Conservation (phyloP, 148 eudicot species). For the Cornus kousa region DNA sequence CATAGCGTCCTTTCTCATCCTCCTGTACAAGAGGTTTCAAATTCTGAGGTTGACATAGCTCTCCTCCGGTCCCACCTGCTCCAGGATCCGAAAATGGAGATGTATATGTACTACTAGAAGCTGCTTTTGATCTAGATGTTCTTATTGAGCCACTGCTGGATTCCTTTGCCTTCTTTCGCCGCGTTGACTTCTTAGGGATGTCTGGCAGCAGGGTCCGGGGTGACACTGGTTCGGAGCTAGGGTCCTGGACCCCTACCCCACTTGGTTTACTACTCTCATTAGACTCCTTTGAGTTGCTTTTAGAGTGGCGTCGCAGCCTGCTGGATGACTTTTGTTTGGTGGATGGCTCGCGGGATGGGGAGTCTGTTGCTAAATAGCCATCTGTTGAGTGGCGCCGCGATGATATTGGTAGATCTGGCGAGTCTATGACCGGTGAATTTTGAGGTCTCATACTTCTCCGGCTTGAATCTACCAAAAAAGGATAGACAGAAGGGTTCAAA, state of each 20-base stretch:
- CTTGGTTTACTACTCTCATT: constrained; percentile 28
- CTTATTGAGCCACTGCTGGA: constrained; percentile 27
- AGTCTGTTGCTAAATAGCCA: constrained; percentile 7
- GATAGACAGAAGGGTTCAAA: not conserved
- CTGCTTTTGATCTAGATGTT: constrained; percentile 21
- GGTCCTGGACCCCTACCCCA: constrained; percentile 2
- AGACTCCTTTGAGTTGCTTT: constrained; percentile 3
- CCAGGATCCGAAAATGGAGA: constrained; percentile 21
- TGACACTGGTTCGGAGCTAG: constrained; percentile 12
- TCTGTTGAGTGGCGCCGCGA: constrained; percentile 22
- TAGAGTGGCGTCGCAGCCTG: constrained; percentile 30
- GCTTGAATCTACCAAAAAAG: constrained; percentile 3
- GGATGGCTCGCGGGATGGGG: constrained; percentile 28
- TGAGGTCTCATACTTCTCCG: constrained; percentile 3
- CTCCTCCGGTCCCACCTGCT: not conserved
- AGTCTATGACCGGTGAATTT: not conserved
- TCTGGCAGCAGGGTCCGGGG: constrained; percentile 36
- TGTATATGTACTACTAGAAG: not conserved
- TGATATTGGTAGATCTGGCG: constrained; percentile 9
- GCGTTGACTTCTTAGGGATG: constrained; percentile 51
- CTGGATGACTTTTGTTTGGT: constrained; percentile 33
- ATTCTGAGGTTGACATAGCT: not conserved
- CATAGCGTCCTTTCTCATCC: constrained; percentile 13
- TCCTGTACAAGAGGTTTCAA: constrained; percentile 18
- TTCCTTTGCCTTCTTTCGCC: constrained; percentile 61